These are phyloP conservation scores for Penicillium odoratum DNA, from an alignment of 495 filamentous ascomycete genomes.

Conservation along the genomic window DNA sequence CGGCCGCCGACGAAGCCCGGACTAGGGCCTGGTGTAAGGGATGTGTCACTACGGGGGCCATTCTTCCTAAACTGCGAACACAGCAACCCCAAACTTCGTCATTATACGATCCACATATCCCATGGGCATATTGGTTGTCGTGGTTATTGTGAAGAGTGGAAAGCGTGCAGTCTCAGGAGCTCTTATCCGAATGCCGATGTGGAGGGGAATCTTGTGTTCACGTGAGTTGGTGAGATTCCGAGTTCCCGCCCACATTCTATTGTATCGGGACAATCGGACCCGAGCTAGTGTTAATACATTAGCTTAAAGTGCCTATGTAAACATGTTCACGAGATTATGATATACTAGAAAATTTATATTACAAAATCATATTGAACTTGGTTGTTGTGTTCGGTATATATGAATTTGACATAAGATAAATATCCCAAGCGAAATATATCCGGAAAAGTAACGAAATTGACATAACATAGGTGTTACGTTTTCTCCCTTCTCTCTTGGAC, in stretches of 20 bases:
- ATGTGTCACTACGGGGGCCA: conserved; percentile 16
- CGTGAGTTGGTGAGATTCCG: conserved; percentile 19
- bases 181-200: conserved; percentile 9
- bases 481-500: too few species aligned
- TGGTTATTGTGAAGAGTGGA: background rate
- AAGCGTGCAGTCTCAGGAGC: conserved; percentile 5
- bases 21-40: conserved; percentile 4
- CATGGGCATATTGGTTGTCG: conserved; percentile 19
- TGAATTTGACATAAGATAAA: background rate
- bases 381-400: background rate
- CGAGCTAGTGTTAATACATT: background rate
- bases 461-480: too few species aligned
- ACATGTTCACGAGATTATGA: too few species aligned
- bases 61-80: conserved; percentile 17
- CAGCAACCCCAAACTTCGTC: conserved; percentile 19
- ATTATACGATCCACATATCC: conserved; percentile 15
- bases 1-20: background rate
- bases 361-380: too few species aligned
- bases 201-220: conserved; percentile 20
- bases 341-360: too few species aligned
- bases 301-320: background rate
- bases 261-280: conserved; percentile 18
- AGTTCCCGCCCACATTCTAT: background rate
- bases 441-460: background rate
- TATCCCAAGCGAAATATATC: background rate